Conservation (phyloP, 768 basidiomycete species). For the Trametes villosa region DNA sequence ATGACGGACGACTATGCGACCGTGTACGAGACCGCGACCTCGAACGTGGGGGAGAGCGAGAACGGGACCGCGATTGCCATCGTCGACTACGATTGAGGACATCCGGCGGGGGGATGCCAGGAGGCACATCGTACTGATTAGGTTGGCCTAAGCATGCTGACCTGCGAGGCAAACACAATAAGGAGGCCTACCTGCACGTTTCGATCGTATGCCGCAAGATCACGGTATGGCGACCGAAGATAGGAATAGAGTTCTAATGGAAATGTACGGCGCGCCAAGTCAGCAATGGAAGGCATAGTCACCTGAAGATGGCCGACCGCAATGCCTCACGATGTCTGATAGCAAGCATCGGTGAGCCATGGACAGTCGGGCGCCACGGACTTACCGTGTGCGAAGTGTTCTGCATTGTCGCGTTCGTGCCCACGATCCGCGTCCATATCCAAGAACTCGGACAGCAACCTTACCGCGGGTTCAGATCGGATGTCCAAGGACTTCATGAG, state of each 20-base stretch:
- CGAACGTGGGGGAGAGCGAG: conserved; percentile 32
- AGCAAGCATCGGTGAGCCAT: not conserved
- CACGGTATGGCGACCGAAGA: conserved; percentile 85
- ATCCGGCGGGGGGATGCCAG: conserved; percentile 44
- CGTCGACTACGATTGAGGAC: conserved; percentile 34
- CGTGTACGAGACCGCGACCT: conserved; percentile 32
- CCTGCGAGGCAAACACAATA: not conserved
- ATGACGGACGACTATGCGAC: conserved; percentile 17
- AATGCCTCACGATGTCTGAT: conserved; percentile 2
- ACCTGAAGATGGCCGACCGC: not conserved
- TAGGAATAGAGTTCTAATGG: conserved; percentile 83
- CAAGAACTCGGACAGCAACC: conserved; percentile 84
- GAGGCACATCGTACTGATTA: conserved; percentile 61
- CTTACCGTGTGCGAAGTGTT: conserved; percentile 93
- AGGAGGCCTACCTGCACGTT: conserved; percentile 66
- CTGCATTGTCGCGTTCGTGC: conserved; percentile 71
- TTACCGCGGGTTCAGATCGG: conserved; percentile 85
- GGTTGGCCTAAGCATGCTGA: conserved; percentile 1
- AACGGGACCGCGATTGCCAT: conserved; percentile 29
- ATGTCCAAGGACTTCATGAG: conserved; percentile 94
- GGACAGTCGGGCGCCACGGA: conserved; percentile 12
- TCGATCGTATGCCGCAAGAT: conserved; percentile 80
- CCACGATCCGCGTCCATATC: conserved; percentile 70
- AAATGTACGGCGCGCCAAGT: not conserved
- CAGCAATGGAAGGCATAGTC: conserved; percentile 9